Conservation (phyloP, 805 yeast genomes). For the Isabelozyma rhagii region DNA sequence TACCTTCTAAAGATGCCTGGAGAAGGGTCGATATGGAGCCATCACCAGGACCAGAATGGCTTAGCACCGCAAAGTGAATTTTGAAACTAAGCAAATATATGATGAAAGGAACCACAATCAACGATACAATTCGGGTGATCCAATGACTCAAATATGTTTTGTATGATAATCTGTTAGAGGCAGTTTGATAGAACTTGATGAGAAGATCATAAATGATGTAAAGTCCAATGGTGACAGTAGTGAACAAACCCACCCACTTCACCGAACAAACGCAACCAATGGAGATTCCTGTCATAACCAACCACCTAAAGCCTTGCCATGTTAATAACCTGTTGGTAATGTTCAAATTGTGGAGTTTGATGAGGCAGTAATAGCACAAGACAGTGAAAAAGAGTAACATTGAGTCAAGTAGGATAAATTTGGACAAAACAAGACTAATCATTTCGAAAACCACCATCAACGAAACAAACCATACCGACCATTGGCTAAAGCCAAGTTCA, state of each 20-base stretch:
- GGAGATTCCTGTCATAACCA: conserved; percentile 58
- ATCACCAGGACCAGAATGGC: conserved; percentile 88
- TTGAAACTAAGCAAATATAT: conserved; percentile 75
- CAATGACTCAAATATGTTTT: conserved; percentile 59
- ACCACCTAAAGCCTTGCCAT: conserved; percentile 49
- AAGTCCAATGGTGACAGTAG: conserved; percentile 58
- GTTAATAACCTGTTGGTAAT: conserved; percentile 33
- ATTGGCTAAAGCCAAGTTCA: conserved; percentile 67
- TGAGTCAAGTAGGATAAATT: conserved; percentile 88
- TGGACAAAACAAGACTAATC: conserved; percentile 80
- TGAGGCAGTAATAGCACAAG: conserved; percentile 30
- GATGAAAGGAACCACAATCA: conserved; percentile 68
- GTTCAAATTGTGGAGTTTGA: conserved; percentile 49
- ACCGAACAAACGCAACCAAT: conserved; percentile 83
- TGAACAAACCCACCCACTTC: conserved; percentile 81
- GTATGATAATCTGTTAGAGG: conserved; percentile 11
- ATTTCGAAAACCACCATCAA: conserved; percentile 79
- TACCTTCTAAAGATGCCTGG: conserved; percentile 79
- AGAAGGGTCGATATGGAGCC: conserved; percentile 85
- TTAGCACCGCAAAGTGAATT: conserved; percentile 73
- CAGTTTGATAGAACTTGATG: conserved; percentile 39
- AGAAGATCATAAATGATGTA: conserved; percentile 55
- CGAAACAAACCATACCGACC: conserved; percentile 74
- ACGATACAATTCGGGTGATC: conserved; percentile 58
- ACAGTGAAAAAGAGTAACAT: conserved; percentile 87